Evolutionary conservation across 441 rosid genomes (phyloP).

Genomic region (Cnidoscolus chayamansa): DNA sequence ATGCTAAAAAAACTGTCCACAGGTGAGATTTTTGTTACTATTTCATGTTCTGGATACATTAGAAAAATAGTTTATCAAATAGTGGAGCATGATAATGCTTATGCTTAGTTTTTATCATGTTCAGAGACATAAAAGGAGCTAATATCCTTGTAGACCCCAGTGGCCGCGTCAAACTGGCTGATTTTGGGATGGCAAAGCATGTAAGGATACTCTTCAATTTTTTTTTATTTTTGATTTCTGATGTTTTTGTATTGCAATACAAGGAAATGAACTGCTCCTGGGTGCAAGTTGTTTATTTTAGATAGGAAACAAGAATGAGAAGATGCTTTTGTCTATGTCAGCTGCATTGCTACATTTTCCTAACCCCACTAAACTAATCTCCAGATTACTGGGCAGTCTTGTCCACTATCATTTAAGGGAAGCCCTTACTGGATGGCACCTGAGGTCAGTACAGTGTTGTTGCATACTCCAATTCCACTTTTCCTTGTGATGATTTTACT

Average conservation of each 20-base stretch:
- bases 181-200: slow-evolving; percentile 99
- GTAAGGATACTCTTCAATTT: slow-evolving; percentile 40
- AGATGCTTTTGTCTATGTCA: slow-evolving; percentile 1
- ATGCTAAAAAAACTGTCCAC: slow-evolving; percentile 79
- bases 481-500: slow-evolving; percentile 21
- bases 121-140: slow-evolving; percentile 98
- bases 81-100: slow-evolving; percentile 9
- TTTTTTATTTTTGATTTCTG: background rate
- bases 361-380: slow-evolving; percentile 22
- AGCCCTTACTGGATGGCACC: slow-evolving; percentile 99
- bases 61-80: background rate
- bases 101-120: slow-evolving; percentile 14
- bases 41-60: background rate
- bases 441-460: slow-evolving; percentile 53
- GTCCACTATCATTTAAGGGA: slow-evolving; percentile 92
- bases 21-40: slow-evolving; percentile 46
- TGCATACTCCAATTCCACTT: slow-evolving; percentile 1
- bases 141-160: slow-evolving; percentile 89
- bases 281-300: slow-evolving; percentile 5
- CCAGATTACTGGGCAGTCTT: slow-evolving; percentile 92
- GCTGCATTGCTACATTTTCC: background rate
- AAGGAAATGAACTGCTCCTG: background rate
- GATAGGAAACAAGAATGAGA: background rate
- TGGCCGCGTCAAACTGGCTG: slow-evolving; percentile 94
- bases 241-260: background rate